These are phyloP conservation scores for Takakia lepidozioides DNA, from an alignment of 225 moss, liverwort and hornwort genomes.

Conservation along the genomic window DNA sequence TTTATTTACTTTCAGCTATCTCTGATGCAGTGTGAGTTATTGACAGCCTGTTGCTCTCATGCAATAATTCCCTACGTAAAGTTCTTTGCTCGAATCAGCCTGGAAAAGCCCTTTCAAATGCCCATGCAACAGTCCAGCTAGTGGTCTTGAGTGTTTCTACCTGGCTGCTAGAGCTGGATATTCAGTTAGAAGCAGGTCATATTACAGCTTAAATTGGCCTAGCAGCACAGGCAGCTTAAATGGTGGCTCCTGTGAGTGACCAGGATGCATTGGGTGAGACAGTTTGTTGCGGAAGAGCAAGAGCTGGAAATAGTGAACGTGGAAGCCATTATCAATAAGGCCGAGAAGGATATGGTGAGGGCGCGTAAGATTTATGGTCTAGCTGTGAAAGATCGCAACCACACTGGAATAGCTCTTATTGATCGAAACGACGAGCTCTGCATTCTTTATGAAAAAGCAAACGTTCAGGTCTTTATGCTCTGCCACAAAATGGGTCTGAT, in stretches of 20 bases:
- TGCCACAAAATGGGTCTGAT: too few relatives aligned
- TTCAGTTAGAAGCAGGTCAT: too few relatives aligned
- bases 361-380: conserved; percentile 47
- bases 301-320: conserved; percentile 36
- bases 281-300: conserved; percentile 36
- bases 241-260: neutral
- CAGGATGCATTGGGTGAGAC: conserved; percentile 2
- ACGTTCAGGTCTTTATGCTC: conserved; percentile 96
- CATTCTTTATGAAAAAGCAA: conserved; percentile 74
- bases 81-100: too few relatives aligned
- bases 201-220: too few relatives aligned
- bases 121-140: too few relatives aligned
- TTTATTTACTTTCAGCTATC: too few relatives aligned
- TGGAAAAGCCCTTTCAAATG: too few relatives aligned
- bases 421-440: conserved; percentile 90
- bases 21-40: too few relatives aligned
- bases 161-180: too few relatives aligned
- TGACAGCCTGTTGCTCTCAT: too few relatives aligned
- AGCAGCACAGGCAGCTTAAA: neutral
- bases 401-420: conserved; percentile 63
- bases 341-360: conserved; percentile 47
- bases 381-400: conserved; percentile 52
- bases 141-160: too few relatives aligned
- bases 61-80: too few relatives aligned
- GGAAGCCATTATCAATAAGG: conserved; percentile 38